Conservation (phyloP, 345 rosid species). For the Eucalyptus caleyi region DNA sequence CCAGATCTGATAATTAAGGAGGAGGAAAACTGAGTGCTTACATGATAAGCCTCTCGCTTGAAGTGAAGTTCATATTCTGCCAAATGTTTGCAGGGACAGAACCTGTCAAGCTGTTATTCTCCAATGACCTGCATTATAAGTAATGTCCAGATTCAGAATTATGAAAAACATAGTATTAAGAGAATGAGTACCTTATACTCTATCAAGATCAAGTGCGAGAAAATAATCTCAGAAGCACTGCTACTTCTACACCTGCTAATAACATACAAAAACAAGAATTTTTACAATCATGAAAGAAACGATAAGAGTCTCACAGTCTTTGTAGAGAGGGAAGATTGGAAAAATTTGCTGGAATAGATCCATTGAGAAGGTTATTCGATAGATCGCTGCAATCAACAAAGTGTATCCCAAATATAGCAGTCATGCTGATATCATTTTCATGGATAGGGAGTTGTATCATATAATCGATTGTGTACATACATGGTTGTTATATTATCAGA, state of each 20-base stretch:
- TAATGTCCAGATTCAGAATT: background rate
- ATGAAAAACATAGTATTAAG: background rate
- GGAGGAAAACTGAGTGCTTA: conserved; percentile 15
- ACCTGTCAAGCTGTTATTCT: conserved; percentile 63
- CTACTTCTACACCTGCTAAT: background rate
- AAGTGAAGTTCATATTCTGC: conserved; percentile 29
- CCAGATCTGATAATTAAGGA: background rate
- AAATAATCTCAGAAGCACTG: background rate
- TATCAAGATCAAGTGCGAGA: background rate
- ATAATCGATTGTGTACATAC: conserved; percentile 15
- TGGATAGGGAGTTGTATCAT: background rate
- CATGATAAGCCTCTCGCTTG: conserved; percentile 39
- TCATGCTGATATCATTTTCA: background rate
- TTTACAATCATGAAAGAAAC: background rate
- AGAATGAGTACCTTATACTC: background rate
- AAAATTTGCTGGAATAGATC: conserved; percentile 63
- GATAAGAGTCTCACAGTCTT: conserved; percentile 42
- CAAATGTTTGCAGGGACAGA: conserved; percentile 50
- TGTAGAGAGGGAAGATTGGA: conserved; percentile 61
- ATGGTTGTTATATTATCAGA: conserved; percentile 59
- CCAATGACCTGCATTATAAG: conserved; percentile 46
- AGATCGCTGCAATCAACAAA: conserved; percentile 39
- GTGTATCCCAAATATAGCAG: background rate
- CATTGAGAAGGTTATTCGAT: conserved; percentile 56
- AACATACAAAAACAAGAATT: background rate